Conservation (phyloP, 2,329 filamentous ascomycete genomes). For the Byssoonygena ceratinophila region DNA sequence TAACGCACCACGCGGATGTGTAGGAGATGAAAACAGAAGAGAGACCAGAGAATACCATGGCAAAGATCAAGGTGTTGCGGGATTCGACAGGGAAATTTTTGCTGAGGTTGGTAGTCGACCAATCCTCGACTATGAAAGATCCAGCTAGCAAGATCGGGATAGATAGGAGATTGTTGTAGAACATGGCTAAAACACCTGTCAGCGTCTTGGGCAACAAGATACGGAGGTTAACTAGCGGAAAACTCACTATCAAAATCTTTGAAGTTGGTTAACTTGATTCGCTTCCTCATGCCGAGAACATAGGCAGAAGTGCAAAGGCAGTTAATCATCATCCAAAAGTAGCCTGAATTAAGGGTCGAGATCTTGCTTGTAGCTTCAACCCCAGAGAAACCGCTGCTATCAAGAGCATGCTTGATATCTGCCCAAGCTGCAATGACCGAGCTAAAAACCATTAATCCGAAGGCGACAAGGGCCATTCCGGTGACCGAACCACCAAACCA, state of each 20-base stretch:
- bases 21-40: slow-evolving; percentile 98
- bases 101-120: slow-evolving; percentile 71
- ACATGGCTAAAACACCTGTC: slow-evolving; percentile 64
- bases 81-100: slow-evolving; percentile 79
- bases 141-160: slow-evolving; percentile 80
- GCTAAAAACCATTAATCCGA: slow-evolving; percentile 91
- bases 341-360: slow-evolving; percentile 84
- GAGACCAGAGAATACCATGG: slow-evolving; percentile 89
- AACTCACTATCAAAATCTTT: slow-evolving; percentile 97
- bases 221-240: background rate
- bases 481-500: slow-evolving; percentile 96
- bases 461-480: slow-evolving; percentile 77
- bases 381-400: slow-evolving; percentile 45
- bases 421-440: slow-evolving; percentile 94
- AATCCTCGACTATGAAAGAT: slow-evolving; percentile 79
- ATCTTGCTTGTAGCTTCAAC: slow-evolving; percentile 61
- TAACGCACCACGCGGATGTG: slow-evolving; percentile 97
- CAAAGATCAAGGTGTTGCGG: slow-evolving; percentile 67
- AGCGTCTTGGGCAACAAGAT: slow-evolving; percentile 1
- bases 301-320: slow-evolving; percentile 90
- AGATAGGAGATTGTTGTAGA: slow-evolving; percentile 97
- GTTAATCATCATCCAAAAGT: slow-evolving; percentile 96
- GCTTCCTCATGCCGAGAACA: slow-evolving; percentile 87
- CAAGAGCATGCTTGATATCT: slow-evolving; percentile 77
- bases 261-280: slow-evolving; percentile 99